Conservation (phyloP, 2,329 filamentous ascomycete species). For the Colletotrichum tanaceti region DNA sequence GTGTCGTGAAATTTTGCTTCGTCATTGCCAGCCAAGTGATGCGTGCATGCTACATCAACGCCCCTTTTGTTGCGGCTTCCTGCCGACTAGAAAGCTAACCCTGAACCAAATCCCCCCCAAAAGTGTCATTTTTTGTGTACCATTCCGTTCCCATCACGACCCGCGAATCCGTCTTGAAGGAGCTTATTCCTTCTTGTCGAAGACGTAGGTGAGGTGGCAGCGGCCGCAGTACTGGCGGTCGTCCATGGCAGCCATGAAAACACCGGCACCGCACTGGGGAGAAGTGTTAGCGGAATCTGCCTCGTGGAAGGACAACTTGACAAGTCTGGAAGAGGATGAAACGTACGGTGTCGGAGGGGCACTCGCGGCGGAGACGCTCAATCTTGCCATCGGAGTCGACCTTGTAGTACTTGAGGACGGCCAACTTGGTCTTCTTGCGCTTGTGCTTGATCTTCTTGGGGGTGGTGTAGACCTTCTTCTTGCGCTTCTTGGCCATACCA, state of each 20-base stretch:
- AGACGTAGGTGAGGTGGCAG: conserved; percentile 80
- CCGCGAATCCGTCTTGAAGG: conserved; percentile 28
- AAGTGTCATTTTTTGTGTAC: conserved; percentile 28
- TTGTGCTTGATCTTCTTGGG: conserved; percentile 99
- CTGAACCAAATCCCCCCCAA: conserved; percentile 38
- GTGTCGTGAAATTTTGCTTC: conserved; percentile 40
- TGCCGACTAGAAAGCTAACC: conserved; percentile 43
- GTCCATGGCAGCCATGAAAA: conserved; percentile 99
- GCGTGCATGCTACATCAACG: conserved; percentile 58
- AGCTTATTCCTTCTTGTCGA: conserved; percentile 70
- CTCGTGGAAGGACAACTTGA: neutral
- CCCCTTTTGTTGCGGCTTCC: conserved; percentile 50
- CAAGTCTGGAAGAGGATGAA: conserved; percentile 10
- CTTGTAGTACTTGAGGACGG: conserved; percentile 99
- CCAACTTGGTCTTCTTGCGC: conserved; percentile 99
- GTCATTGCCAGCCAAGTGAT: conserved; percentile 44
- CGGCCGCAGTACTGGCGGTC: conserved; percentile 97
- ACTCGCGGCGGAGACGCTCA: conserved; percentile 98
- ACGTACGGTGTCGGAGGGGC: conserved; percentile 88
- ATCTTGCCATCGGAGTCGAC: conserved; percentile 99
- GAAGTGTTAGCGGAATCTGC: conserved; percentile 48
- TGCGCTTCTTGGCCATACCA: conserved; percentile 96
- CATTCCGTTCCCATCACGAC: conserved; percentile 19
- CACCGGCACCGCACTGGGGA: conserved; percentile 92
- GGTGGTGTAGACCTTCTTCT: conserved; percentile 99